Evolutionary conservation across 192 early-diverging fungal genomes (phyloP).

Genomic region (Entomortierella lignicola): DNA sequence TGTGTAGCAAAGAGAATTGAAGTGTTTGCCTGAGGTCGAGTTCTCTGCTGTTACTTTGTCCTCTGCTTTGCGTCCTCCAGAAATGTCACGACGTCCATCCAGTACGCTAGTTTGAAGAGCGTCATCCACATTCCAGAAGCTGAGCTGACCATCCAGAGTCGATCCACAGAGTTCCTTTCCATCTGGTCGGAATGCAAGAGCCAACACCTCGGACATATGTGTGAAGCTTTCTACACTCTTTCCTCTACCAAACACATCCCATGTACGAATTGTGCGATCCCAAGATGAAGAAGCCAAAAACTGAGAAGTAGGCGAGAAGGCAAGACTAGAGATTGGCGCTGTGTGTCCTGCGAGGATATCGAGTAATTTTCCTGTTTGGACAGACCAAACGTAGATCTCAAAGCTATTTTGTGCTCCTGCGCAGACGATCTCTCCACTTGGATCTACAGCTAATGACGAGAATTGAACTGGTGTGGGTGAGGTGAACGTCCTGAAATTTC

Average conservation of each 20-base stretch:
- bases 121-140: slow-evolving; percentile 92
- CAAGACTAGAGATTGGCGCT: slow-evolving; percentile 87
- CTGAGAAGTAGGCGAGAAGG: slow-evolving; percentile 88
- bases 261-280: slow-evolving; percentile 90
- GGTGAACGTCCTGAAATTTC: slow-evolving; percentile 98
- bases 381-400: slow-evolving; percentile 98
- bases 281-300: slow-evolving; percentile 89
- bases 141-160: slow-evolving; percentile 92
- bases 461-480: slow-evolving; percentile 97
- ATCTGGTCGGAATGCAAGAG: slow-evolving; percentile 90
- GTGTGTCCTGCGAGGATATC: slow-evolving; percentile 95
- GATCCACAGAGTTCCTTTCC: slow-evolving; percentile 87
- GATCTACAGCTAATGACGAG: slow-evolving; percentile 91
- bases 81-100: slow-evolving; percentile 94
- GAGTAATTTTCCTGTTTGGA: slow-evolving; percentile 97
- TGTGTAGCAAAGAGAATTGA: slow-evolving; percentile 94
- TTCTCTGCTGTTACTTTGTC: slow-evolving; percentile 89
- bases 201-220: slow-evolving; percentile 87
- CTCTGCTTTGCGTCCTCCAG: slow-evolving; percentile 83
- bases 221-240: slow-evolving; percentile 81
- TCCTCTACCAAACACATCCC: slow-evolving; percentile 94
- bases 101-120: slow-evolving; percentile 78
- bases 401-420: slow-evolving; percentile 95
- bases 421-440: slow-evolving; percentile 96
- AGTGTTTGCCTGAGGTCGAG: slow-evolving; percentile 84